Conservation (phyloP, 2,329 filamentous ascomycete genomes). For the Aspergillus clavatus region DNA sequence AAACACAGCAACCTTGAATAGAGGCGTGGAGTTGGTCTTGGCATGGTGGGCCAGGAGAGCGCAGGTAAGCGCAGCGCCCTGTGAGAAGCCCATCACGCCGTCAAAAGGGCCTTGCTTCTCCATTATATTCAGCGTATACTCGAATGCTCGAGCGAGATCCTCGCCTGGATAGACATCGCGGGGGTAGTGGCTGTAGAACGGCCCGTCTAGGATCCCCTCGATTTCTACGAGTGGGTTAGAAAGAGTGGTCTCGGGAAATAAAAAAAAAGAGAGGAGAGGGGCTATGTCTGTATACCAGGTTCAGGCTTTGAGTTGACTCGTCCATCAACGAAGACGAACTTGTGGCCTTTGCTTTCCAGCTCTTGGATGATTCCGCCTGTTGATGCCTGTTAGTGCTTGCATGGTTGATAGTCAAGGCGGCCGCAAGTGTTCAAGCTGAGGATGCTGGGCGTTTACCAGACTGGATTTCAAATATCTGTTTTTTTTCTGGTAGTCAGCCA, state of each 20-base stretch:
- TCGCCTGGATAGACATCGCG: constrained; percentile 20
- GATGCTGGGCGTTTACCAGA: constrained; percentile 15
- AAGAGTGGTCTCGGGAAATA: background rate
- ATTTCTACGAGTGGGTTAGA: constrained; percentile 19
- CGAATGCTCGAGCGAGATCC: constrained; percentile 22
- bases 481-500: background rate
- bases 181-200: constrained; percentile 30
- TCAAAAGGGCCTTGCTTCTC: constrained; percentile 28
- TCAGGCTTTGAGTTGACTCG: constrained; percentile 20
- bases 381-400: constrained; percentile 7
- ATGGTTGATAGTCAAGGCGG: background rate
- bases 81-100: constrained; percentile 30
- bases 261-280: too few species aligned
- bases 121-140: constrained; percentile 20
- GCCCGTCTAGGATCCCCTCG: constrained; percentile 26
- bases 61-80: constrained; percentile 28
- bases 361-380: constrained; percentile 26
- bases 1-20: constrained; percentile 30
- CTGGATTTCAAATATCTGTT: constrained; percentile 34
- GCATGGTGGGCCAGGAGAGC: constrained; percentile 22
- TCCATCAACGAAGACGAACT: constrained; percentile 28
- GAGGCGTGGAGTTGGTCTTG: constrained; percentile 18
- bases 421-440: background rate
- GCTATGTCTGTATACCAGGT: constrained; percentile 17
- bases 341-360: constrained; percentile 25